phyloP scores from a whole-genome alignment of 2,329 filamentous ascomycete species.

The Pyrenophora seminiperda region DNA sequence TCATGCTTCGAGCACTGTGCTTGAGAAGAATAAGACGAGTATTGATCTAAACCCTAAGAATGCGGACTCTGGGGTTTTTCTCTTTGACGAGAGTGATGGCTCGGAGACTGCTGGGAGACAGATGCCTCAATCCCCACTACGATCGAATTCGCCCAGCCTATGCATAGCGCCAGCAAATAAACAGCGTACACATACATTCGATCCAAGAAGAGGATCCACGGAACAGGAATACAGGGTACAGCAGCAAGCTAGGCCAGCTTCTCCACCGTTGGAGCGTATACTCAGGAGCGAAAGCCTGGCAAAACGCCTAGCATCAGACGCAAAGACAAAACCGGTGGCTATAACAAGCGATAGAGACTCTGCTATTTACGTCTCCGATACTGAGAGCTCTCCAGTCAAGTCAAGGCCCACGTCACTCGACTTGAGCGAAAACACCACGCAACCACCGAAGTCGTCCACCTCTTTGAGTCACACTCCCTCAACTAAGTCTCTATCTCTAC shows the following conservation, averaged over 20 bases:
- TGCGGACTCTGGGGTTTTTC: conserved; percentile 26
- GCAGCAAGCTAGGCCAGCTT: background rate
- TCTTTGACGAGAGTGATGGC: conserved; percentile 18
- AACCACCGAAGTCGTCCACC: conserved; percentile 17
- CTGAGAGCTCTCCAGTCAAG: conserved; percentile 10
- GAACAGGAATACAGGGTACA: background rate
- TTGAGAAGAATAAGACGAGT: background rate
- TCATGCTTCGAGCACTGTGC: background rate
- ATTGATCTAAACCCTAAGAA: conserved; percentile 22
- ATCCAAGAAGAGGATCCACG: background rate
- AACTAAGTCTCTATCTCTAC: conserved; percentile 5
- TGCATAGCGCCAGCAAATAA: too few relatives aligned
- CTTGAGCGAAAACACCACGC: conserved; percentile 16
- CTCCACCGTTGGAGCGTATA: background rate
- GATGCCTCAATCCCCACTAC: background rate
- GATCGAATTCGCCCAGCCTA: too few relatives aligned
- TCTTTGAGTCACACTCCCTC: conserved; percentile 13
- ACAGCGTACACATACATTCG: background rate
- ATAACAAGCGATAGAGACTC: conserved; percentile 29
- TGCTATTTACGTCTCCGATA: conserved; percentile 32
- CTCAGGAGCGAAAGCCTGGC: background rate
- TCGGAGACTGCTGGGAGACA: background rate
- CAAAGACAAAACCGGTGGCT: background rate
- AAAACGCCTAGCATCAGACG: background rate
- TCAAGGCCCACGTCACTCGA: conserved; percentile 18